Base-by-base conservation (phyloP, 495 filamentous ascomycete species). In the Lasiosphaeria ovina region DNA sequence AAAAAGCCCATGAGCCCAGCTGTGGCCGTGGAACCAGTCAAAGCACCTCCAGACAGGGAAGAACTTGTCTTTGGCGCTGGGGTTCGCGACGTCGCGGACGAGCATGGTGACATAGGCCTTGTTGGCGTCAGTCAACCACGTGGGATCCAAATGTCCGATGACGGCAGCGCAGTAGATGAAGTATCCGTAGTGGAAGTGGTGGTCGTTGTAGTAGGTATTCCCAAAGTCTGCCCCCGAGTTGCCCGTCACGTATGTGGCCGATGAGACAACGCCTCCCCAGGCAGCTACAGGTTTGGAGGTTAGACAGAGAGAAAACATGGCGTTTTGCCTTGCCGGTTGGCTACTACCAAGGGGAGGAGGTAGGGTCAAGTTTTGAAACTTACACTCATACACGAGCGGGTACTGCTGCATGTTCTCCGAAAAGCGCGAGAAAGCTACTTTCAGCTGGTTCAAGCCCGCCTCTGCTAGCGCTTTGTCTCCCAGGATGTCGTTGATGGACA, bases 11-110 rank as follows among this genome's bases (percentile, higher is more conserved):
- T 96, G 90, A 2, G 94, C 95, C 90, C 93, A 98, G 9, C 89
- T 93, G 79, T 98, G 94, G 6, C 94, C 94, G 69, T 95, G 85
- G 75, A 84, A 97, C 89, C 92, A 97, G 74, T 98, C 94, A 65
- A 98, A 97, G 49, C 75, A 80, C 17, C 94, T 85, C n/a, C 82
- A 92, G 66, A 92, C 87, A 0, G 95, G 92, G 77, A 97, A 98
- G 64, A 83, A 85, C 14, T 78, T 77, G 69, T 97, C 94, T 33
- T 77, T 63, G 3, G 78, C 60, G 51, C 83, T 84, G 0, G 94
- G 87, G 67, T 96, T 98, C 58, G 92, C 85, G 36, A 87, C 79
- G 69, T 96, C 88, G 36, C 89, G 82, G 36, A 91, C 84, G 35
- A 96, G 79, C 60, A 83, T 86, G 69, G 96, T 89, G 61, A 97